Conservation (phyloP, 345 rosid species). For the Hirschfeldia incana region DNA sequence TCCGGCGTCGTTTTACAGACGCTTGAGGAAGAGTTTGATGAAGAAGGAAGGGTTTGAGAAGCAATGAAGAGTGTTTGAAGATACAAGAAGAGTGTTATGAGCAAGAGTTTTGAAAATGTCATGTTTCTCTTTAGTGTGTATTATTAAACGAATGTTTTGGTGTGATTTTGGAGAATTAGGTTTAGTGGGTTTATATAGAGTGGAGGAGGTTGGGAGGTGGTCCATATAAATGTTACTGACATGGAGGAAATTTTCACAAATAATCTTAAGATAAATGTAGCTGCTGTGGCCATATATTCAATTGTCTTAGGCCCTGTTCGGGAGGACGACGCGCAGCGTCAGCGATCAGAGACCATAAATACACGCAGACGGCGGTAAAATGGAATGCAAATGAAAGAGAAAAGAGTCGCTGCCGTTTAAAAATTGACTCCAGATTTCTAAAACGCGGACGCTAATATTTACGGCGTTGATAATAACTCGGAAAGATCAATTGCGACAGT, state of each 20-base stretch:
- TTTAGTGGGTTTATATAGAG: constrained; percentile 29
- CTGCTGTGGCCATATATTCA: neutral
- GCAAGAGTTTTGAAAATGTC: constrained; percentile 18
- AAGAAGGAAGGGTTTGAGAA: constrained; percentile 35
- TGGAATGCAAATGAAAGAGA: too few relatives aligned
- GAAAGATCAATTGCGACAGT: too few relatives aligned
- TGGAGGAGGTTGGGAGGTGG: constrained; percentile 24
- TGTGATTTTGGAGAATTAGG: constrained; percentile 27
- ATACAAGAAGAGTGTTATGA: constrained; percentile 33
- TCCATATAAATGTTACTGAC: neutral
- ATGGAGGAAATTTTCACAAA: neutral
- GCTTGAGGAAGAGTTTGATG: constrained; percentile 38
- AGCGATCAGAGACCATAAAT: too few relatives aligned
- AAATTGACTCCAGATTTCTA: too few relatives aligned
- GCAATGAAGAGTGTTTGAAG: constrained; percentile 35
- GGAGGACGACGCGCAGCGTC: too few relatives aligned
- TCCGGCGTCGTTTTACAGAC: constrained; percentile 63
- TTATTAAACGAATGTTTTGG: neutral
- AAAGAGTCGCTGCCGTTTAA: too few relatives aligned
- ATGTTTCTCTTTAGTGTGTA: neutral
- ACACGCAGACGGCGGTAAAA: too few relatives aligned
- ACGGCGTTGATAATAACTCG: too few relatives aligned
- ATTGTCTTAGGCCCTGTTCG: neutral
- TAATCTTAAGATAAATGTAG: constrained; percentile 1
- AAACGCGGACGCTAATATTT: too few relatives aligned